Evolutionary conservation across 805 yeast species (phyloP), one percentile per base, ranked within the genome.

Genomic region (Wickerhamiella bombiphila): DNA sequence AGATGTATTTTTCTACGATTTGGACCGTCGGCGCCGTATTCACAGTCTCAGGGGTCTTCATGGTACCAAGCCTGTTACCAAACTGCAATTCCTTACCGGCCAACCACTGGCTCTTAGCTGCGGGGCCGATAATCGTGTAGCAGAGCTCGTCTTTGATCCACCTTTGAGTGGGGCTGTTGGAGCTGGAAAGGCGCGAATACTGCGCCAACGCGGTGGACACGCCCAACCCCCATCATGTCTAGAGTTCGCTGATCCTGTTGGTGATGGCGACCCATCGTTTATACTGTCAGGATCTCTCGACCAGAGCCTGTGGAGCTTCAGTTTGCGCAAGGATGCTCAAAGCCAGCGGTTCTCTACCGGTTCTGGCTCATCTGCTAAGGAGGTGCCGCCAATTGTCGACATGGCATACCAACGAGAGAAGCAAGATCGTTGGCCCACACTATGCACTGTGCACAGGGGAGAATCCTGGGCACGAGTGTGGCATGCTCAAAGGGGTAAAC

Each of bases 161-260:
- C 72, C 91, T 1, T 61, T 86, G 36, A 60, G 76, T 4, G 73
- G 82, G 22, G 76, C 80, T 4, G 72, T 85, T 9, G 94, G 95
- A 1, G 39, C 35, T 2, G 50, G 47, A 24, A 35, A 46, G 2
- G 97, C 98, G 31, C 76, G 98, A 53, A 74, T 76, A 42, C 65
- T 93, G 50, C 73, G 98, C 56, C 80, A 93, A 1, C 72, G 98
- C 54, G 97, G 96, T 50, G 99, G 99, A n/a, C 98, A 91, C 56
- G 74, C 94, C 3, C 78, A 80, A 22, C 94, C 98, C 3, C 93
- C 97, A 2, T 66, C 78, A 0, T 54, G 72, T 4, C 72, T 91
- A 29, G 62, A 64, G 18, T 91, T 91, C 58, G 81, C 93, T 4
- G 79, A 80, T 48, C 74, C 73, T 35, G 33, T 19, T 5, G 33